Conservation (phyloP, 176 grass and related monocot genomes). For the Paspalum notatum region DNA sequence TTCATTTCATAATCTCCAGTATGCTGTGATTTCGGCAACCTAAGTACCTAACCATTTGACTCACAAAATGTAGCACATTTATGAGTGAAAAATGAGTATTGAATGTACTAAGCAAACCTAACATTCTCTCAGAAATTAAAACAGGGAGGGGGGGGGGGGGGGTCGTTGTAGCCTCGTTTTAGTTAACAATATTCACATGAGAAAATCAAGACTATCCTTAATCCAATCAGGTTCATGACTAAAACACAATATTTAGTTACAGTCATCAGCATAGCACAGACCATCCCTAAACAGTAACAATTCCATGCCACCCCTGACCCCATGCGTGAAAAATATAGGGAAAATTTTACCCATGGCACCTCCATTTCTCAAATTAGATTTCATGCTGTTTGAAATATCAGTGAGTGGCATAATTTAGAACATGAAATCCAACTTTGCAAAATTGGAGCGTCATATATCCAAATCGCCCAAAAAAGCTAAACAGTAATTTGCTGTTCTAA, state of each 20-base stretch:
- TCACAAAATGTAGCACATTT: background rate
- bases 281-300: background rate
- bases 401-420: no score
- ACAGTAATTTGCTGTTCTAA: background rate
- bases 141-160: no score
- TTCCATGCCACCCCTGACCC: background rate
- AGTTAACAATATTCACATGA: no score
- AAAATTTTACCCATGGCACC: no score
- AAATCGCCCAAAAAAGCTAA: background rate
- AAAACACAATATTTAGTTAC: background rate
- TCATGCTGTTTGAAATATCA: no score
- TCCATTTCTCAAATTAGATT: no score
- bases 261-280: background rate
- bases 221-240: background rate
- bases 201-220: no score
- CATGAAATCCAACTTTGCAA: no score
- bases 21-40: background rate
- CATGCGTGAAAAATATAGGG: background rate
- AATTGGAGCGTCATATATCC: no score
- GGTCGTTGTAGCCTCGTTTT: background rate
- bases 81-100: background rate
- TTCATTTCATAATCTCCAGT: background rate
- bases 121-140: background rate
- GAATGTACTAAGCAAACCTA: background rate
- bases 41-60: background rate